These are phyloP conservation scores for Onygenales sp. DNA, from an alignment of 2,329 filamentous ascomycete genomes.

Conservation along the genomic window DNA sequence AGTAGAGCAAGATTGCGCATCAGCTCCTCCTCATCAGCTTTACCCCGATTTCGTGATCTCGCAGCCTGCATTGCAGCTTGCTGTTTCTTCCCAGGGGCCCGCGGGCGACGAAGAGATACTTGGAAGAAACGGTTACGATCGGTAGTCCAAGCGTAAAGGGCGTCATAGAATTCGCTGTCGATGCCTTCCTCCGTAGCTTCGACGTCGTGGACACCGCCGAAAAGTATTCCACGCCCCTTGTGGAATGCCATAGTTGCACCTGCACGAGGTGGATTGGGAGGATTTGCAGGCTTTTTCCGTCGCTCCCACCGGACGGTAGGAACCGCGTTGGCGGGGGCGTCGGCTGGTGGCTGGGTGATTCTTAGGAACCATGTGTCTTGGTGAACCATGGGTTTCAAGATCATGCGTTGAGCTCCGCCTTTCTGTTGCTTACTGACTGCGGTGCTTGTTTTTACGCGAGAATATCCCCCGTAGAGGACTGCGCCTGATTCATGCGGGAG, in stretches of 20 bases:
- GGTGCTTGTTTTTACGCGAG: constrained; percentile 66
- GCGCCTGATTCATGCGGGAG: constrained; percentile 85
- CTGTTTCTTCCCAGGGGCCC: constrained; percentile 54
- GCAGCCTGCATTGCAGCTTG: constrained; percentile 24
- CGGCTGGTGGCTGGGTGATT: constrained; percentile 61
- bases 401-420: constrained; percentile 53
- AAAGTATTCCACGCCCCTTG: constrained; percentile 83
- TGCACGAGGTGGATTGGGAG: constrained; percentile 71
- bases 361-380: constrained; percentile 92
- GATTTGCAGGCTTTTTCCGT: constrained; percentile 83
- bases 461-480: constrained; percentile 88
- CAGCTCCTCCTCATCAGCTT: constrained; percentile 86
- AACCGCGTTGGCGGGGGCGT: constrained; percentile 54
- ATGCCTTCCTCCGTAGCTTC: constrained; percentile 90
- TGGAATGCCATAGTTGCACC: constrained; percentile 92
- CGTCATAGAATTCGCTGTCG: constrained; percentile 94
- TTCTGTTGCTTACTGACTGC: constrained; percentile 50
- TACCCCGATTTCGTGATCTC: constrained; percentile 58
- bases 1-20: constrained; percentile 77
- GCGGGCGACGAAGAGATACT: constrained; percentile 63
- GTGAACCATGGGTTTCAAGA: constrained; percentile 79
- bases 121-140: constrained; percentile 94
- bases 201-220: constrained; percentile 90
- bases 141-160: constrained; percentile 85
- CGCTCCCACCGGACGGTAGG: constrained; percentile 83